Evolutionary conservation across 495 filamentous ascomycete genomes (phyloP).

Genomic region (Aspergillus homomorphus): DNA sequence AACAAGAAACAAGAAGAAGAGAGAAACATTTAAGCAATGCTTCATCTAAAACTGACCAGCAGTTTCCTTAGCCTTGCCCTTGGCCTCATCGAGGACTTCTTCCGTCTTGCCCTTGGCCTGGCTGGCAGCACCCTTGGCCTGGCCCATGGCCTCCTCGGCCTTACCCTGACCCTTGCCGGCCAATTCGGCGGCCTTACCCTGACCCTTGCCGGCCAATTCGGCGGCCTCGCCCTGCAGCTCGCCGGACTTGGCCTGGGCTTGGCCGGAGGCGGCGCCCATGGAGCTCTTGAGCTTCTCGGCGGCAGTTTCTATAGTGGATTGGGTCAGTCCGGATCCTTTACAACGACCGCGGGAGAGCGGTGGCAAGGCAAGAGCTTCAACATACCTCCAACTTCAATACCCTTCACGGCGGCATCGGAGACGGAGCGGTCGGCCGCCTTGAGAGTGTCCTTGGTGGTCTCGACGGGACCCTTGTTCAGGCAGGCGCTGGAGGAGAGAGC

Average conservation of each 20-base stretch:
- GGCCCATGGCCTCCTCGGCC: conserved; percentile 37
- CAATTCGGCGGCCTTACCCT: conserved; percentile 41
- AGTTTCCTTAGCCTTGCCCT: conserved; percentile 18
- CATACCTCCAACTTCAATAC: conserved; percentile 59
- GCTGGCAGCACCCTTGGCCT: conserved; percentile 33
- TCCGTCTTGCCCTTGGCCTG: conserved; percentile 41
- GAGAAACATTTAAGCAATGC: too few species aligned
- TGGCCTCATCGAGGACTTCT: conserved; percentile 35
- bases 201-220: conserved; percentile 31
- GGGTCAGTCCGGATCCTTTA: background rate
- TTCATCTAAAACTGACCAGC: background rate
- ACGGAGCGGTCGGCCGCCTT: conserved; percentile 54
- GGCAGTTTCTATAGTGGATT: conserved; percentile 41
- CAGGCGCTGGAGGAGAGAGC: conserved; percentile 33
- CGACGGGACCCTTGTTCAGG: conserved; percentile 37
- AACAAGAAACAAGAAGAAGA: background rate
- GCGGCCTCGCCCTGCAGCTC: conserved; percentile 43
- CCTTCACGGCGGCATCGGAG: conserved; percentile 56
- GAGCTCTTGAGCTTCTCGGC: conserved; percentile 39
- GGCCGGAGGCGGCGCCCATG: conserved; percentile 29
- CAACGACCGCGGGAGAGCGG: conserved; percentile 1
- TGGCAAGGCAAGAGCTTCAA: conserved; percentile 4
- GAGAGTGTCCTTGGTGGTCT: conserved; percentile 53
- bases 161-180: conserved; percentile 40
- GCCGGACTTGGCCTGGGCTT: conserved; percentile 34